A percentile compares a stretch with the other conserved stretches of the same genome.
phyloP scores from a whole-genome alignment of 495 filamentous ascomycete genomes.

The Cairneyella variabilis region DNA sequence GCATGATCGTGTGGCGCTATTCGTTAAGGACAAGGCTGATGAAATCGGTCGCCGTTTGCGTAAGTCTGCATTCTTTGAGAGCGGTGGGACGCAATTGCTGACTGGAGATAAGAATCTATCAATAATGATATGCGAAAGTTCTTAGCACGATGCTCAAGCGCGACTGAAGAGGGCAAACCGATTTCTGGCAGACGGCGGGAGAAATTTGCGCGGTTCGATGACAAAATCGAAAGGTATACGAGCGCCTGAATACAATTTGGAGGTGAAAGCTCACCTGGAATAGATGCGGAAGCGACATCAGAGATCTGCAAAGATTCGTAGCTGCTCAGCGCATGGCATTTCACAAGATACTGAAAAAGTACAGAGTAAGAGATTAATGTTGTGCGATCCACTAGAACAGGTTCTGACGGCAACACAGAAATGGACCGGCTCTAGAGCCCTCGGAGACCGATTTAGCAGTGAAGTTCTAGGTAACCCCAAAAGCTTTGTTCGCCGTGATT shows the following conservation, averaged over 20 bases:
- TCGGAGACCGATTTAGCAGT: slow-evolving; percentile 55
- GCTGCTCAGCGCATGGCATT: slow-evolving; percentile 62
- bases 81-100: background rate
- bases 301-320: slow-evolving; percentile 56
- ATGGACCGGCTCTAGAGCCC: slow-evolving; percentile 61
- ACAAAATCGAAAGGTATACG: slow-evolving; percentile 45
- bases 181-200: slow-evolving; percentile 33
- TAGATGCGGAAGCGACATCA: slow-evolving; percentile 60
- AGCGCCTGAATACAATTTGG: slow-evolving; percentile 16
- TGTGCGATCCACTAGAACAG: too few relatives aligned
- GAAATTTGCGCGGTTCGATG: slow-evolving; percentile 45
- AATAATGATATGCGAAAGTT: slow-evolving; percentile 15
- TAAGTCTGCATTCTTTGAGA: slow-evolving; percentile 29
- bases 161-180: slow-evolving; percentile 9
- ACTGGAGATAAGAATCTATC: slow-evolving; percentile 8
- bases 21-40: slow-evolving; percentile 67
- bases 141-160: slow-evolving; percentile 14
- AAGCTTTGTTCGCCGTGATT: slow-evolving; percentile 58
- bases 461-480: slow-evolving; percentile 53
- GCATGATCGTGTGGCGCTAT: slow-evolving; percentile 64
- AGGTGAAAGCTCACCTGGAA: background rate
- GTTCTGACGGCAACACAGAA: too few relatives aligned
- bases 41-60: slow-evolving; percentile 60
- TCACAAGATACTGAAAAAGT: slow-evolving; percentile 73
- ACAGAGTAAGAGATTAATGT: slow-evolving; percentile 41